A percentile compares a stretch with the other conserved stretches of the same genome.
Conservation (phyloP, 2,329 filamentous ascomycete genomes). For the Cyanodermella asteris region DNA sequence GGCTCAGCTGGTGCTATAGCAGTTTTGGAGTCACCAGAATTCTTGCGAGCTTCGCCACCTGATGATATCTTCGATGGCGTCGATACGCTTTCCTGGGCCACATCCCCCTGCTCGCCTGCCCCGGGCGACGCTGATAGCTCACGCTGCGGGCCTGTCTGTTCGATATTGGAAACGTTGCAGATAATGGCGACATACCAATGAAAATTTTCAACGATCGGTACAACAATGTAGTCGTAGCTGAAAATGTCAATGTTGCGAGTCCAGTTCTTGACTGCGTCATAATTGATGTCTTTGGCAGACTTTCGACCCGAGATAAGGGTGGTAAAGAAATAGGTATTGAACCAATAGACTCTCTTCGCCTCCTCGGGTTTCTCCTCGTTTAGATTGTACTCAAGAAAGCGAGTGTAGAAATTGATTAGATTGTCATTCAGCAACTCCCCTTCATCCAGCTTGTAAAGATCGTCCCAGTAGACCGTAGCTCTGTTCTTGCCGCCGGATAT, state of each 20-base stretch:
- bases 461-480: slow-evolving; percentile 21
- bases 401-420: slow-evolving; percentile 69
- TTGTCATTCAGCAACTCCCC: slow-evolving; percentile 84
- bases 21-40: no score
- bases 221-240: slow-evolving; percentile 66
- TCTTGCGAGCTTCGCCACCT: no score
- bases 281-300: slow-evolving; percentile 44
- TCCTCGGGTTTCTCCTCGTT: slow-evolving; percentile 32
- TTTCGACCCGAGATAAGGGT: slow-evolving; percentile 41
- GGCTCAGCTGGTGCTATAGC: no score
- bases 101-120: no score
- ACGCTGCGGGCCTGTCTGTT: no score
- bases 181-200: slow-evolving; percentile 97
- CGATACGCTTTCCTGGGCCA: no score
- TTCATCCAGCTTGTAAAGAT: slow-evolving; percentile 52
- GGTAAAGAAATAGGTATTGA: slow-evolving; percentile 83
- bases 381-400: slow-evolving; percentile 43
- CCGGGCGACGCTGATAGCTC: no score
- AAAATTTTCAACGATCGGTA: slow-evolving; percentile 67
- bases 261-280: slow-evolving; percentile 69
- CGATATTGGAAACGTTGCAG: slow-evolving; percentile 47
- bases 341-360: slow-evolving; percentile 53
- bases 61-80: no score
- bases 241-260: slow-evolving; percentile 71
- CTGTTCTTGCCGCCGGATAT: slow-evolving; percentile 23